These are phyloP conservation scores for Paramecium sonneborni DNA, from an alignment of 73 alveolate species.

Conservation along the genomic window DNA sequence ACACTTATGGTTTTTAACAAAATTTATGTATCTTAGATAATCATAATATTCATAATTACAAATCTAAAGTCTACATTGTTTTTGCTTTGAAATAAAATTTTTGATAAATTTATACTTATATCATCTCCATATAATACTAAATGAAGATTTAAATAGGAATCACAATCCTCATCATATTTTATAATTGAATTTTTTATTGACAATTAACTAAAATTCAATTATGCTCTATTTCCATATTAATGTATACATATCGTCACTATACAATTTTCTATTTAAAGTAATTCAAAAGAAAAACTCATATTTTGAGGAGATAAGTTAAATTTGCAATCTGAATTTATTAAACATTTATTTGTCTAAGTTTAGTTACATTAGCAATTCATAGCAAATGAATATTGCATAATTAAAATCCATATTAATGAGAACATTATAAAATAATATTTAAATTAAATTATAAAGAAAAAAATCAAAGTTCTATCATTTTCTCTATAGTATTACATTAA, in stretches of 20 bases:
- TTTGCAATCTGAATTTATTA: not conserved
- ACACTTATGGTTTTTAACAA: not conserved
- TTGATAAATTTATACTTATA: not conserved
- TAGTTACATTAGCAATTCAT: not conserved
- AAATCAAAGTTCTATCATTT: not conserved
- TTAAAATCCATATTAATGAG: not conserved
- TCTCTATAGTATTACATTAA: not conserved
- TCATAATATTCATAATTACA: not conserved
- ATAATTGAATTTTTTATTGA: not conserved
- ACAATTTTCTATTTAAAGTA: not conserved
- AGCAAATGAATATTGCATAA: not conserved
- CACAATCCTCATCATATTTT: not conserved
- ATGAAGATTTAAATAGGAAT: not conserved
- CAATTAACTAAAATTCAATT: not conserved
- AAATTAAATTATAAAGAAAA: not conserved
- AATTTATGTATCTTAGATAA: not conserved
- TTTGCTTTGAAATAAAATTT: not conserved
- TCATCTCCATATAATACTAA: not conserved
- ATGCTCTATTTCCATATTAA: not conserved
- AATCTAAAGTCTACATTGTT: not conserved
- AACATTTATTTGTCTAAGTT: not conserved
- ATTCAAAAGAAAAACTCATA: not conserved
- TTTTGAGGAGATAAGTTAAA: not conserved
- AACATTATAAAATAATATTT: not conserved
- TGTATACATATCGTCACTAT: not conserved